Evolutionary conservation across 768 basidiomycete genomes (phyloP), one percentile per base, ranked within the genome.

Genomic region (Tricholoma furcatifolium): DNA sequence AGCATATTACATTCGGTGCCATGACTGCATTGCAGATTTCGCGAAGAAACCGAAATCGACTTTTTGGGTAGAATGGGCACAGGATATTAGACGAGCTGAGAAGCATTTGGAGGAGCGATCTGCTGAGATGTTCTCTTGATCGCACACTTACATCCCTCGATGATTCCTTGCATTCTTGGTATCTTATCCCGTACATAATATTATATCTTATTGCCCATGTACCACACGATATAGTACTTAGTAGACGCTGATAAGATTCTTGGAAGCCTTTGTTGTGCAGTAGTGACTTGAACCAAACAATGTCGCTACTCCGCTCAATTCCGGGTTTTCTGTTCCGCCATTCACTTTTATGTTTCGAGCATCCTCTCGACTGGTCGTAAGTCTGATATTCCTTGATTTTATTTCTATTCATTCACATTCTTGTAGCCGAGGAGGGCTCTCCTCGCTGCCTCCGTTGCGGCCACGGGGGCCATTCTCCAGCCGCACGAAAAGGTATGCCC

Each of bases 1-100:
- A 2, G 77, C 75, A 1, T 80, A 76, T 56, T 83, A 67, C 56
- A 82, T 83, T 53, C 68, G 71, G 2, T 83, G 81, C 56, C 66
- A 75, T n/a, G 70, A 78, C 30, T 83, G 81, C 60, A 67, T 70
- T 36, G 63, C 67, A 6, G 67, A 69, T 43, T 74, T 71, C 61
- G 53, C 62, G 11, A 51, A 63, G 11, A 61, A 76, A 24, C 72
- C 78, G 4, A 39, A 47, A 7, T 52, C 60, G 6, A 40, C 46
- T 6, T 67, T 53, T 27, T 71, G 75, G 74, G 51, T 63, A 42
- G 75, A 64, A 21, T 81, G 81, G 81, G 24, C 14, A 3, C 47
- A n/a, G 34, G 78, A 79, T 40, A 67, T 79, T 58, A 56, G 54
- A 4, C 67, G 68, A 42, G 73, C 71, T 1, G 65, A 74, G 53